Base-by-base conservation (phyloP, 306 rosid genomes). In the Nissolia schottii region DNA sequence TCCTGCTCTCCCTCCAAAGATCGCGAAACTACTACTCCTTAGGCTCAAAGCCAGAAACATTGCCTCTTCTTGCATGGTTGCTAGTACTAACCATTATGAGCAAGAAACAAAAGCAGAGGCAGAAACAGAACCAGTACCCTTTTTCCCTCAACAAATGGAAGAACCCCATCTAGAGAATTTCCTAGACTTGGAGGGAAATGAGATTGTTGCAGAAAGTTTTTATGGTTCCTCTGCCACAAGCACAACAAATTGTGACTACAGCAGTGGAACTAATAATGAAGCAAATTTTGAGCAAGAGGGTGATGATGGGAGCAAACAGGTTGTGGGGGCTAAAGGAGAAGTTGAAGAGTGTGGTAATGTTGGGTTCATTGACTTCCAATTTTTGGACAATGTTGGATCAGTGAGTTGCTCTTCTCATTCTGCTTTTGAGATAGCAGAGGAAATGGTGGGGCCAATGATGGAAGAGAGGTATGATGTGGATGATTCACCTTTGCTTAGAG, bases 1-100 rank as follows among this genome's bases (percentile, higher is more conserved):
- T 56, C 73, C 76, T 18, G 76, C 84, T 57, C 84, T 85, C 63
- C 89, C 89, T 62, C 68, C 79, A 48, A 76, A 85, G 76, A 76
- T 82, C 31, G 74, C 82, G 12, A 85, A 82, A 73, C 70, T 67
- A 64, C 67, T 85, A 27, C 68, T 85, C 54, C 76, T 63, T 68
- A 68, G 84, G 70, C 82, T 85, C 74, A 82, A 85, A 79, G 82
- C 78, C 38, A 79, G 86, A 45, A 72, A 34, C 78, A 16, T 55
- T 38, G 54, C 67, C 34, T 32, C 83, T 73, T 55, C 83, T 45
- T 53, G 62, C 24, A 5, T 23, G 6, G 13, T 35, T 6, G 10
- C 71, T 23, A 14, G 1, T 27, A 5, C 14, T 68, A 53, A 15
- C 54, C 64, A 58, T 6, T 49, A 28, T 48, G 76, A 71, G 1